Base-by-base conservation (phyloP, 164 flowering plant species). In the Berberis vulgaris region DNA sequence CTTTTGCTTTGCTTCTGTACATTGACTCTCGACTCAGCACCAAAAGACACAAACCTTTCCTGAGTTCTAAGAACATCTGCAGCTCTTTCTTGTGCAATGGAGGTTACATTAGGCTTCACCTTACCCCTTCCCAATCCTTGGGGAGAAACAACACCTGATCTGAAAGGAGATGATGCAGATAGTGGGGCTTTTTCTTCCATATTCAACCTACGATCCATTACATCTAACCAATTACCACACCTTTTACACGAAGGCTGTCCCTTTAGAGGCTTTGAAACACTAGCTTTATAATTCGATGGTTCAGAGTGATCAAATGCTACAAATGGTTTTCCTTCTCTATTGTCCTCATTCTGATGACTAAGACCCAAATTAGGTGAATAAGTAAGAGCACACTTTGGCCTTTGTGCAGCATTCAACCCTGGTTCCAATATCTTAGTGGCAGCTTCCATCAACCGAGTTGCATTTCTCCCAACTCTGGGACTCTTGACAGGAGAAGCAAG, bases 371-470 rank as follows among this genome's bases (percentile, higher is more conserved):
- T 67, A 61, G 69, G 69, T 0, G 86, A 59, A 71, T 85, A 83
- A 54, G 90, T 74, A 49, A 93, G 80, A 43, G 87, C 74, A 71
- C 67, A 78, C 66, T 76, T 86, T 11, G 83, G 79, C 61, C 81
- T 74, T 52, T 73, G 83, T n/a, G 78, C 70, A n/a, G 87, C 85
- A 47, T 80, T 88, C 79, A 92, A 65, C 10, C 94, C 86, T 3
- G 98, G 97, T 64, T 93, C 97, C 78, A 93, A 73, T 65, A 90
- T 84, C 67, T 68, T 86, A 57, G 92, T 71, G 42, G 98, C 98
- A 43, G 89, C 97, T 66, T 76, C 96, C 75, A 93, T 82, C 71
- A 91, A 81, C 72, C 90, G 77, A 45, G 85, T 72, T 4, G 81
- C 68, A 60, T 72, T 83, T 68, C 67, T 82, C 26, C 80, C 80